Evolutionary conservation across 495 filamentous ascomycete species (phyloP).

Genomic region (Penicillium robsamsonii): DNA sequence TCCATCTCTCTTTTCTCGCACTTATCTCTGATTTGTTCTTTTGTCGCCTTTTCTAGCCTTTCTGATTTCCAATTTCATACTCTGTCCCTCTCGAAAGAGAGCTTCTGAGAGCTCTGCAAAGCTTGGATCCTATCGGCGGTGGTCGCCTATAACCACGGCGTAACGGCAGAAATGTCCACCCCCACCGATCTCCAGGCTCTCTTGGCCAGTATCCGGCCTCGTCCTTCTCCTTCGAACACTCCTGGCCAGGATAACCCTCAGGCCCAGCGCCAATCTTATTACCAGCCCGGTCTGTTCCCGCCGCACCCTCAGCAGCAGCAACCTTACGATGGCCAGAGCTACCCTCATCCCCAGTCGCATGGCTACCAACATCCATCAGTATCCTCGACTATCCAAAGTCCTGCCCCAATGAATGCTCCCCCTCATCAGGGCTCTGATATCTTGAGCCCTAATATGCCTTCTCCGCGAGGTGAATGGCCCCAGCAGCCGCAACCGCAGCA

Average conservation of each 20-base stretch:
- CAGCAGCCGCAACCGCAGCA: constrained; percentile 29
- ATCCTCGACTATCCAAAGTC: constrained; percentile 41
- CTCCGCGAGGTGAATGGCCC: constrained; percentile 37
- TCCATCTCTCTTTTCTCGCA: constrained; percentile 15
- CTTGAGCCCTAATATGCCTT: constrained; percentile 47
- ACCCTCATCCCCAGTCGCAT: constrained; percentile 36
- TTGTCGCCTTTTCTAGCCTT: constrained; percentile 9
- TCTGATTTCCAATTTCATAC: constrained; percentile 24
- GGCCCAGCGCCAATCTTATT: constrained; percentile 33
- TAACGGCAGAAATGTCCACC: constrained; percentile 52
- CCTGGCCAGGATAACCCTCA: constrained; percentile 36
- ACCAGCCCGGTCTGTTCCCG: constrained; percentile 35
- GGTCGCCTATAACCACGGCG: constrained; percentile 34
- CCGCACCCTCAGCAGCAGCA: constrained; percentile 35
- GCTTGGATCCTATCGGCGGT: constrained; percentile 32
- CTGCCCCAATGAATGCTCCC: constrained; percentile 43
- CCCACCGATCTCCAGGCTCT: constrained; percentile 51
- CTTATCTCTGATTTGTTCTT: constrained; percentile 7
- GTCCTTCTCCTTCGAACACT: constrained; percentile 38
- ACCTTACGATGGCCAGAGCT: constrained; percentile 41
- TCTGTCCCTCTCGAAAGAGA: constrained; percentile 42
- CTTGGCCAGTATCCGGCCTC: constrained; percentile 46
- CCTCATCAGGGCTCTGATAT: constrained; percentile 51
- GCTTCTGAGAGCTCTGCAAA: constrained; percentile 26
- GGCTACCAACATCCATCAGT: constrained; percentile 50